Evolutionary conservation across 2,329 filamentous ascomycete genomes (phyloP).

Genomic region (Penicillium sp.): DNA sequence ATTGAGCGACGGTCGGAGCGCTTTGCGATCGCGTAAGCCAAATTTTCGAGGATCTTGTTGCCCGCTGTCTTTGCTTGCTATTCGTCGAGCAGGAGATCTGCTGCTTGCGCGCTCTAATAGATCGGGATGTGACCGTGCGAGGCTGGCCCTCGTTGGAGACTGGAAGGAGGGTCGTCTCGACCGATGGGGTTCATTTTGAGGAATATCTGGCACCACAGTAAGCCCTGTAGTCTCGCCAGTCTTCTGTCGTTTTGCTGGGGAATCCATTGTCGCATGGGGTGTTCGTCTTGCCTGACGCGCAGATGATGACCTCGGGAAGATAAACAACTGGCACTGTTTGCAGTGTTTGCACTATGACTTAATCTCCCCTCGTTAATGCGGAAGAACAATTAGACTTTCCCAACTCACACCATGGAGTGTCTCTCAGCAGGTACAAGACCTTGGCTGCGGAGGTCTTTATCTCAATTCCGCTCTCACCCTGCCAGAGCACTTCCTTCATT

Average conservation of each 20-base stretch:
- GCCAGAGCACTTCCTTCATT: background rate
- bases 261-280: conserved; percentile 33
- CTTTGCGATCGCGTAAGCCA: conserved; percentile 37
- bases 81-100: conserved; percentile 36
- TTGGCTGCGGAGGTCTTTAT: conserved; percentile 13
- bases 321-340: conserved; percentile 33
- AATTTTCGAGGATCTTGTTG: conserved; percentile 21
- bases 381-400: background rate
- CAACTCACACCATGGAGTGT: conserved; percentile 26
- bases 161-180: conserved; percentile 56
- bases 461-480: background rate
- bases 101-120: conserved; percentile 49
- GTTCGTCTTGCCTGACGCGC: conserved; percentile 34
- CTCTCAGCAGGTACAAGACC: conserved; percentile 16
- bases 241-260: conserved; percentile 63
- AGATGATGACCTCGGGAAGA: conserved; percentile 5
- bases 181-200: conserved; percentile 25
- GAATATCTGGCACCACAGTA: conserved; percentile 37
- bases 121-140: conserved; percentile 60
- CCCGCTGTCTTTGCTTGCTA: conserved; percentile 13
- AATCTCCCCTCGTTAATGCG: conserved; percentile 15
- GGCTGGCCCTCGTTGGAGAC: conserved; percentile 64
- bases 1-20: conserved; percentile 34
- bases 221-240: conserved; percentile 55
- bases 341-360: conserved; percentile 31